Evolutionary conservation across 1,284 basidiomycete species (phyloP), one percentile per base, ranked within the genome.

Genomic region (Apiotrichum mycotoxinovorans): DNA sequence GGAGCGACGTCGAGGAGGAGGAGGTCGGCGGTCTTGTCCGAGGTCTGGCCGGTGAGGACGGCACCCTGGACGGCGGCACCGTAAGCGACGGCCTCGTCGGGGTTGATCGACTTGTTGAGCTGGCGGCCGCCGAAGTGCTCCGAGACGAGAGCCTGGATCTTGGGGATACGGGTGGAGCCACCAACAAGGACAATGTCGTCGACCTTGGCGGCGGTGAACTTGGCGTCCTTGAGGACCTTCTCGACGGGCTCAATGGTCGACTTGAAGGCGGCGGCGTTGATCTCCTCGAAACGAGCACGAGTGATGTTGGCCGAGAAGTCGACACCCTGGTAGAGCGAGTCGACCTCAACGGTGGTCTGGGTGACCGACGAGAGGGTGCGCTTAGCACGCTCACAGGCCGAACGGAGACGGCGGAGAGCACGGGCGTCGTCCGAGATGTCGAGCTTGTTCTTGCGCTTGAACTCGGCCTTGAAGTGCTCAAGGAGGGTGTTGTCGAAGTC

Each of bases 181-280:
- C 96, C 95, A 69, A 99, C 95, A 60, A 99, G 91, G 75, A 98
- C 96, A 68, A 99, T 98, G 72, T 99, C 95, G 77, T 98, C 90
- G 67, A 98, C 92, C 85, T 97, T 97, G 76, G 93, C 89, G 66
- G 89, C 88, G 68, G 91, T 80, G 80, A 98, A 95, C 85, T 98
- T 98, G 66, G 95, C 86, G 81, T 99, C 96, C 83, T 96, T 96
- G 76, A 98, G 84, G 60, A 98, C 95, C 82, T 96, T 96, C 81
- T 97, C 93, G 63, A 98, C 96, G 57, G 96, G 96, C 66, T 97
- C 95, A 61, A 99, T 82, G 64, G 95, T 99, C 45, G 91, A 93
- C 81, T 94, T 94, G 87, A 99, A 98, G 74, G 88, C 81, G 51
- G 80, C 71, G 62, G 91, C 91, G 78, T 97, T 97, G 83, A 98